A percentile compares a stretch with the other conserved stretches of the same genome.
These are phyloP conservation scores for Rhizophora mangle DNA, from an alignment of 345 rosid genomes.

Conservation along the genomic window DNA sequence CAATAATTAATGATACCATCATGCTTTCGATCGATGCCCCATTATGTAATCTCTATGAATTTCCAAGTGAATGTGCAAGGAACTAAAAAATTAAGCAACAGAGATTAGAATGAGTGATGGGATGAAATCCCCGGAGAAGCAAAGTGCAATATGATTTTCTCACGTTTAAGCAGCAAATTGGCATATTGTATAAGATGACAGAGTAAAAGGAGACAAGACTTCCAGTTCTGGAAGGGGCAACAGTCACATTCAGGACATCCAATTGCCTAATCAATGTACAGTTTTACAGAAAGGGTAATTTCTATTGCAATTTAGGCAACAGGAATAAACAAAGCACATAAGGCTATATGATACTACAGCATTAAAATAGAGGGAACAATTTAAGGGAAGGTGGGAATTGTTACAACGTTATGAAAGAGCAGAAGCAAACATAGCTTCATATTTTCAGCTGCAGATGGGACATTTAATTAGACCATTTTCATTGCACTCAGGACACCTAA, in stretches of 20 bases:
- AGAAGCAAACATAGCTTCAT: neutral
- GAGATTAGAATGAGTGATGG: too few relatives aligned
- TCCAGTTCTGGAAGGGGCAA: neutral
- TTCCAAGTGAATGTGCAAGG: too few relatives aligned
- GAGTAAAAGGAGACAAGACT: neutral
- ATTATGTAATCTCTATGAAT: too few relatives aligned
- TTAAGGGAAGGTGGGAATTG: neutral
- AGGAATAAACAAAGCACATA: too few relatives aligned
- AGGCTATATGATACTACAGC: too few relatives aligned
- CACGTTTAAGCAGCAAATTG: neutral
- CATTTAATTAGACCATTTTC: conserved; percentile 84
- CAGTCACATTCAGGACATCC: neutral
- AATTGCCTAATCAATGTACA: neutral
- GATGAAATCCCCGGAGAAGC: too few relatives aligned
- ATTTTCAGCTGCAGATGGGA: conserved; percentile 51
- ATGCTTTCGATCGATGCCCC: too few relatives aligned
- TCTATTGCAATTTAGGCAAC: too few relatives aligned
- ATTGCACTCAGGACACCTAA: conserved; percentile 68
- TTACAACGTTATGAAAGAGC: neutral
- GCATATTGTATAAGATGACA: neutral
- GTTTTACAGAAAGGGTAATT: neutral
- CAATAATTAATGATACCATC: too few relatives aligned
- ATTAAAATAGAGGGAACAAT: neutral
- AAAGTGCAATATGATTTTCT: too few relatives aligned
- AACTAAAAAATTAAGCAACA: too few relatives aligned